Evolutionary conservation across 2,329 filamentous ascomycete genomes (phyloP), one percentile per base, ranked within the genome.

Genomic region (Beauveria sp.): DNA sequence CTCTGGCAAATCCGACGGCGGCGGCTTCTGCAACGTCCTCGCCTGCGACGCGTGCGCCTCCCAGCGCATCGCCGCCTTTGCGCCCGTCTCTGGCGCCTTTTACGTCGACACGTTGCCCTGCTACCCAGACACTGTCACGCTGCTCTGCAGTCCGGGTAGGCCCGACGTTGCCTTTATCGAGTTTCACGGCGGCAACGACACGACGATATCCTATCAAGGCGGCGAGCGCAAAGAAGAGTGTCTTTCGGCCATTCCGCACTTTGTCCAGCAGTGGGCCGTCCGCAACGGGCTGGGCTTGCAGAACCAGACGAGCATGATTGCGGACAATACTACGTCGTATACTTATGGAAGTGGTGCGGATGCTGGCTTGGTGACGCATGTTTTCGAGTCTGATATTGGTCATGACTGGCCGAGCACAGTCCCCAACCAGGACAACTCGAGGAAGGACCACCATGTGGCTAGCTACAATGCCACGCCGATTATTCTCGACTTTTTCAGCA

Each of bases 121-220:
- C 64, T 65, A 72, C 34, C 71, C 75, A 1, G 59, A 66, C 18
- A 75, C 72, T 16, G 71, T 78, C 5, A 7, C 62, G 1, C 68
- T 76, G 20, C 67, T 70, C 1, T 82, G 80, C 66, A 66, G 65
- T 2, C 72, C 77, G 0, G 69, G 66, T 3, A 69, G 72, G 43
- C 65, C 58, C 0, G 66, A 72, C 4, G 62, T 81, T 4, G 78
- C 79, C 1, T 70, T 82, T 6, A 66, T 82, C 9, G 76, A 79
- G 34, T 78, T 82, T 61, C 80, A 82, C 66, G 80, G 80, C 20
- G 75, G 74, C 4, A 70, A 66, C 9, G 80, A 82, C 67, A 71
- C 66, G 6, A 79, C 75, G 0, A 80, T 83, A 26, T 59, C 67
- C 1, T 81, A 80, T 62, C 59, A 66, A 3, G 80, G 80, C 3